Base-by-base conservation (phyloP, 2,329 filamentous ascomycete genomes). In the Penicillium sp. region DNA sequence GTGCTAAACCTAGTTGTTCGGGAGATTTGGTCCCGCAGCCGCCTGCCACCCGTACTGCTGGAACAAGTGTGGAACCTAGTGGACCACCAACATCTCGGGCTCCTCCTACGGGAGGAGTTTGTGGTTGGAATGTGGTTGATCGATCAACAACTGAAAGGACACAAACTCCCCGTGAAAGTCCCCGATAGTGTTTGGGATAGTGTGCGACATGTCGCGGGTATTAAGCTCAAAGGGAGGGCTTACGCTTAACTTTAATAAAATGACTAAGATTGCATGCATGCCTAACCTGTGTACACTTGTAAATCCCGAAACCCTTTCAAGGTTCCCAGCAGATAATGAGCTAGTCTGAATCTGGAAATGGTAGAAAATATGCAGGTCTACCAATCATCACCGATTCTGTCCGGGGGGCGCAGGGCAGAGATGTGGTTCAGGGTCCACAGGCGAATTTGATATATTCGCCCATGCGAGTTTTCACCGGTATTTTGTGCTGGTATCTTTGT, bases 101-200 rank as follows among this genome's bases (percentile, higher is more conserved):
- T 75, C 45, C 58, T 79, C 27, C 69, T 67, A 16, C 66, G 72
- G 50, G 76, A 79, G 46, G 77, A 79, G 63, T 80, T 80, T 50
- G 75, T 80, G 45, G 77, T 80, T 39, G 78, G 78, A 22, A 72
- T 79, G 67, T 80, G 77, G 77, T 63, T 80, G 52, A 78, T 80
- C 50, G 78, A 80, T 61, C 76, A 79, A 62, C 68, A 72, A 54
- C 57, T 80, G 42, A 77, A 75, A 57, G 78, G 78, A 5, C 72
- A 74, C 42, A 80, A 79, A 57, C 64, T 79, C 38, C 78, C 78
- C 2, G 61, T 65, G 9, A 73, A 70, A 48, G 75, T 80, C 5
- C 74, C 75, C 9, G 69, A 76, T 27, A 79, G 75, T 56, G 72
- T 80, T 10, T 80, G 78, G 78, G 70, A 69, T 34, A 79, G 77